Evolutionary conservation across 192 early-diverging fungal genomes (phyloP), one percentile per base, ranked within the genome.

Genomic region (Backusella parvicylindrica): DNA sequence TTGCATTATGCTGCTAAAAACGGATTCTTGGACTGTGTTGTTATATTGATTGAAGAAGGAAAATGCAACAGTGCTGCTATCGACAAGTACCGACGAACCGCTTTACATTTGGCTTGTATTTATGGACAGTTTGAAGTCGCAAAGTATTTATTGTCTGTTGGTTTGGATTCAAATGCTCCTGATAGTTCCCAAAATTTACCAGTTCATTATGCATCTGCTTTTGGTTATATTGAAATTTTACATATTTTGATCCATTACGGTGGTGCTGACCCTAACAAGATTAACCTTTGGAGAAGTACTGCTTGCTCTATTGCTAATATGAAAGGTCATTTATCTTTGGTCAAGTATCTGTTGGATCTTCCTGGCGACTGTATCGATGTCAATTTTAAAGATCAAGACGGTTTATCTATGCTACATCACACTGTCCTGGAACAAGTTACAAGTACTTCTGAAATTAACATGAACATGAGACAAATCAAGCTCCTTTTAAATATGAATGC

Each of bases 151-250:
- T 53, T 89, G 23, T 49, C 56, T 4, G 73, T 73, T 38, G 88
- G 88, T 60, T 76, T 79, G 2, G 77, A 89, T 70, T 75, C 83
- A 28, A 67, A 81, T 49, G 80, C 77, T 16, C 21, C 23, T 35
- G 88, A 89, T 78, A 80, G 81, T 6, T 82, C 79, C 33, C 74
- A 78, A 15, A 89, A 88, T 67, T 67, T 72, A 0, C 72, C 86
- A n/a, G 31, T 86, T 38, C 87, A 89, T 73, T 86, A 86, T 66
- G 87, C 86, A 3, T 66, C 79, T 65, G 86, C 81, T 16, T 86
- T 77, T 72, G 88, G 88, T 21, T 82, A 82, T 74, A 26, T 73
- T 4, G 64, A 68, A 4, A 56, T 88, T 18, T 70, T 83, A 1
- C 38, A 88, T 35, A 68, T 84, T 12, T 75, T 89, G 31, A 60